phyloP scores from a whole-genome alignment of 1,284 basidiomycete species.

The Taiwanofungus camphoratus region DNA sequence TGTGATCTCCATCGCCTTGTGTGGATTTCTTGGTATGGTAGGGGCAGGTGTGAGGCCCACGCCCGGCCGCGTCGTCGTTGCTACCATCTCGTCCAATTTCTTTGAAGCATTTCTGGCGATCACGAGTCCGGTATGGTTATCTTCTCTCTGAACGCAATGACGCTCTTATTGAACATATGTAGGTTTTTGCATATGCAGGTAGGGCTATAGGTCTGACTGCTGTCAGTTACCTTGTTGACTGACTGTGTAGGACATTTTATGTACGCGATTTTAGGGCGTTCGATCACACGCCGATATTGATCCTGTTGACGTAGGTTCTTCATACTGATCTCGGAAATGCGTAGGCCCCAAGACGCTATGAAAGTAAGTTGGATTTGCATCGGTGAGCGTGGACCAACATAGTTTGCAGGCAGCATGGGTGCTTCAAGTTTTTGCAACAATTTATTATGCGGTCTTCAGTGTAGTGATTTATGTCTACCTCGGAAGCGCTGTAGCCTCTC shows the following conservation, averaged over 20 bases:
- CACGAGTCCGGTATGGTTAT: constrained; percentile 40
- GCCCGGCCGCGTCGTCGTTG: constrained; percentile 36
- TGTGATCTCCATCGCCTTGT: constrained; percentile 34
- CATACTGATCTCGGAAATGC: constrained; percentile 53
- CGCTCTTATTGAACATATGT: background rate
- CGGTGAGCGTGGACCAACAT: background rate
- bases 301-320: constrained; percentile 37
- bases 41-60: constrained; percentile 45
- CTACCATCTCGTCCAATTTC: constrained; percentile 38
- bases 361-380: constrained; percentile 31
- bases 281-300: background rate
- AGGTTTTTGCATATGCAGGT: constrained; percentile 54
- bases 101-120: constrained; percentile 48
- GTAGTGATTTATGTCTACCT: constrained; percentile 54
- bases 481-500: constrained; percentile 51
- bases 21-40: constrained; percentile 44
- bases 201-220: constrained; percentile 9
- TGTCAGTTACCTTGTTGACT: background rate
- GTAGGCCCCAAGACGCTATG: constrained; percentile 45
- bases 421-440: constrained; percentile 46
- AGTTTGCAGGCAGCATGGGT: constrained; percentile 41
- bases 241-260: constrained; percentile 43
- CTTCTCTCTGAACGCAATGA: background rate
- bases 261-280: constrained; percentile 24
- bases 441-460: constrained; percentile 43